These are phyloP conservation scores for Candida alai DNA, from an alignment of 805 yeast genomes.

Conservation along the genomic window DNA sequence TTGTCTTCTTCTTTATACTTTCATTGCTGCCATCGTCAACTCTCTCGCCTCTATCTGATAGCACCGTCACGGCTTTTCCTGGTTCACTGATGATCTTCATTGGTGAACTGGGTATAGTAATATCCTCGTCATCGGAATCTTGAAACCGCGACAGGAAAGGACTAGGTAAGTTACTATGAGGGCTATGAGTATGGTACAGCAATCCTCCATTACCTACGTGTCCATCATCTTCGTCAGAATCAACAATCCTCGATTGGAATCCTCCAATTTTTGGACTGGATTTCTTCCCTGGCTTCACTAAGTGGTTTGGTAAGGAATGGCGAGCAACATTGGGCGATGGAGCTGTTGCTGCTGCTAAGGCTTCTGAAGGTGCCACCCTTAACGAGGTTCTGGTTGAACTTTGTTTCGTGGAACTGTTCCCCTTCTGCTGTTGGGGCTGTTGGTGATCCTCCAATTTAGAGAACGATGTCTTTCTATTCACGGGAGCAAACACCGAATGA, in stretches of 20 bases:
- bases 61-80: too few relatives aligned
- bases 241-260: constrained; percentile 55
- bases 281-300: too few relatives aligned
- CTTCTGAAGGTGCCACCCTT: background rate
- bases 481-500: constrained; percentile 34
- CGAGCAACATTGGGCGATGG: too few relatives aligned
- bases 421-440: too few relatives aligned
- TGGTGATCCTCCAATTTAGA: constrained; percentile 33
- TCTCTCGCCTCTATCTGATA: background rate
- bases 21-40: background rate
- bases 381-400: background rate
- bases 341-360: background rate
- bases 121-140: constrained; percentile 52
- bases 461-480: constrained; percentile 54
- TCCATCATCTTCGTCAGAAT: constrained; percentile 55
- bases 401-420: constrained; percentile 1
- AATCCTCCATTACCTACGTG: background rate
- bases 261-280: too few relatives aligned
- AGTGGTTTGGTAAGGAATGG: too few relatives aligned
- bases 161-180: too few relatives aligned
- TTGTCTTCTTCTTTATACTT: constrained; percentile 29
- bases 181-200: too few relatives aligned
- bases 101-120: background rate
- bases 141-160: constrained; percentile 56
- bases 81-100: too few relatives aligned